Conservation (phyloP, 139 green algal species). For the Mesotaenium endlicherianum region DNA sequence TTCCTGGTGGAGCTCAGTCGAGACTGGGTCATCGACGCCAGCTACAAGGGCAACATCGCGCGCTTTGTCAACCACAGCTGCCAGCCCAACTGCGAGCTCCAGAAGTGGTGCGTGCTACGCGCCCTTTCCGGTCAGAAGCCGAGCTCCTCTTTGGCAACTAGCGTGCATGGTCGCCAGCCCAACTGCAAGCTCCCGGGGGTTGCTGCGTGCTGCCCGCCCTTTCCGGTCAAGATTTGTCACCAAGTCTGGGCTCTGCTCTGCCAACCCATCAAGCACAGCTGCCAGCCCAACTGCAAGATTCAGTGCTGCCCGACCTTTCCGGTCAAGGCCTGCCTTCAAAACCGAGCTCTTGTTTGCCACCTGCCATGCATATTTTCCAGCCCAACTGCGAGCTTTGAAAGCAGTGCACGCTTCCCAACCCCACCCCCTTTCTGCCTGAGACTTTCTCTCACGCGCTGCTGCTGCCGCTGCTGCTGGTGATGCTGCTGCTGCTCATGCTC, state of each 20-base stretch:
- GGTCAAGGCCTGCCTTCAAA: too few relatives aligned
- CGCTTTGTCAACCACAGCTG: slow-evolving; percentile 99
- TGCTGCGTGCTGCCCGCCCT: background rate
- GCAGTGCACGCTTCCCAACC: background rate
- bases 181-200: background rate
- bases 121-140: too few relatives aligned
- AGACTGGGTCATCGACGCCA: slow-evolving; percentile 85
- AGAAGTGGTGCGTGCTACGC: slow-evolving; percentile 81
- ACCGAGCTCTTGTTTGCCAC: too few relatives aligned
- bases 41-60: slow-evolving; percentile 79
- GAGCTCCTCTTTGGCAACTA: background rate
- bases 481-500: background rate
- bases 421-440: background rate
- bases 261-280: background rate
- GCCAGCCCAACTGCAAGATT: too few relatives aligned
- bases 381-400: background rate
- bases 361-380: background rate
- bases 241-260: background rate
- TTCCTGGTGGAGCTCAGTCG: slow-evolving; percentile 43
- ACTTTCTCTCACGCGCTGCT: background rate
- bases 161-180: background rate
- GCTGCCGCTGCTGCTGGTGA: background rate
- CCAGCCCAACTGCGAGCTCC: slow-evolving; percentile 96
- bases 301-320: too few relatives aligned
- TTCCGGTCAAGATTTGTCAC: background rate